Base-by-base conservation (phyloP, 306 rosid genomes). In the Parietaria judaica region DNA sequence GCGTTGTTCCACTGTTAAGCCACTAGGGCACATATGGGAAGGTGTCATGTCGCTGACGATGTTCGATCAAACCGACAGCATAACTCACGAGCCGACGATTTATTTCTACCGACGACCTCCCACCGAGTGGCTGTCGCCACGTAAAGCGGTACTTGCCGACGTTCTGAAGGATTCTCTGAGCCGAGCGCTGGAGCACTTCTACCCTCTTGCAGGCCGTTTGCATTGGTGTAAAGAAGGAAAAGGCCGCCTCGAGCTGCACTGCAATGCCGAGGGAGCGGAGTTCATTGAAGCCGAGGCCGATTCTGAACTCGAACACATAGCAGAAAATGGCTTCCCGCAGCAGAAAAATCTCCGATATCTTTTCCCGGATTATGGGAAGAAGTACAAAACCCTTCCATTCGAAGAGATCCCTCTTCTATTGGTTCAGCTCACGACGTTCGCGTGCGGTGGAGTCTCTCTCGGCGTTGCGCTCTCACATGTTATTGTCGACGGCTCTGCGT, bases 151-250 rank as follows among this genome's bases (percentile, higher is more conserved):
- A 9, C n/a, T n/a, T n/a, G 15, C 77, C 51, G 54, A 69, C 58
- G 73, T 77, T 13, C 72, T 80, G 31, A 83, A 49, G 46, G 70
- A 48, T 56, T 85, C 96, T 0, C 15, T 88, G 8, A 56, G 81
- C 66, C 35, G 63, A 17, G 81, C 70, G 8, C 58, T 88, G 3
- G 88, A 81, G 58, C 74, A 81, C 39, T 88, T 81, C 78, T 83
- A 88, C 44, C 94, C 88, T 2, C 46, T 83, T 0, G 88, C 90
- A 0, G 90, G 88, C 55, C 88, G 88, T 38, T 66, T 85, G 17
- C 70, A 17, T 1, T 83, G 80, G 84, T 39, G 5, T 7, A 7
- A 7, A 68, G 64, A 5, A 55, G 43, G 44, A 3, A 54, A 62
- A 0, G 76, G 83, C 51, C 88, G 85, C 41, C 75, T 87, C 0